Conservation (phyloP, 2,329 filamentous ascomycete species). For the Penicillium sp. region DNA sequence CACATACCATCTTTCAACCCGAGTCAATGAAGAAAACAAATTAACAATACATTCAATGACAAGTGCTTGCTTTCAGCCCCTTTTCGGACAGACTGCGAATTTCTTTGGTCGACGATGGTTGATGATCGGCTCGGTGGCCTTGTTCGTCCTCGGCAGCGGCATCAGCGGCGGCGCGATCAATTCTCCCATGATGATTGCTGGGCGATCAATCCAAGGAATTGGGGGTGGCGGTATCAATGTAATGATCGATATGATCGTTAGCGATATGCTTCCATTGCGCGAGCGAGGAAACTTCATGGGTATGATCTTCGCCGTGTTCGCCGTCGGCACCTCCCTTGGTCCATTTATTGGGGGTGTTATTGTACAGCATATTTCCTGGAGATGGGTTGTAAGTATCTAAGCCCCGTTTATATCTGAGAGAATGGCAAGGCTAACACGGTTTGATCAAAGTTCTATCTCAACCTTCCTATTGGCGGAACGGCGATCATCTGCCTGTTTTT, state of each 20-base stretch:
- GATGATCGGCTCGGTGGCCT: not conserved
- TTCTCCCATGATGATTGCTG: not conserved
- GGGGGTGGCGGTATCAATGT: not conserved
- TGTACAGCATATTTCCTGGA: not conserved
- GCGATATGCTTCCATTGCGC: not conserved
- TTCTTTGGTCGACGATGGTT: not conserved
- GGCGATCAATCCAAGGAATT: not conserved
- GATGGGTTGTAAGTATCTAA: not conserved
- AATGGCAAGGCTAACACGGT: not conserved
- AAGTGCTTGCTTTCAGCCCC: not conserved
- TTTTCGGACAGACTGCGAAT: not conserved
- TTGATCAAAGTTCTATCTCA: not conserved
- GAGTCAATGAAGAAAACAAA: not conserved
- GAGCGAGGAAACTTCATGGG: not conserved
- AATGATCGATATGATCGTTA: not conserved
- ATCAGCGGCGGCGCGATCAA: not conserved
- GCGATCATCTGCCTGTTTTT: not conserved
- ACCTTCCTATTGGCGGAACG: not conserved
- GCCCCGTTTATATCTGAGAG: not conserved
- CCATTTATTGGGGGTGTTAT: not conserved
- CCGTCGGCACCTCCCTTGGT: not conserved
- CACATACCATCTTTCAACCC: not conserved
- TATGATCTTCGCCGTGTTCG: not conserved
- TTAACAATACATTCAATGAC: not conserved
- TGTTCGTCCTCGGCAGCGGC: not conserved